Percentiles rank a stretch among this genome's conserved stretches.
These are phyloP conservation scores for Schizochytrium sp. DNA, from an alignment of 108 stramenopile genomes.

Conservation along the genomic window DNA sequence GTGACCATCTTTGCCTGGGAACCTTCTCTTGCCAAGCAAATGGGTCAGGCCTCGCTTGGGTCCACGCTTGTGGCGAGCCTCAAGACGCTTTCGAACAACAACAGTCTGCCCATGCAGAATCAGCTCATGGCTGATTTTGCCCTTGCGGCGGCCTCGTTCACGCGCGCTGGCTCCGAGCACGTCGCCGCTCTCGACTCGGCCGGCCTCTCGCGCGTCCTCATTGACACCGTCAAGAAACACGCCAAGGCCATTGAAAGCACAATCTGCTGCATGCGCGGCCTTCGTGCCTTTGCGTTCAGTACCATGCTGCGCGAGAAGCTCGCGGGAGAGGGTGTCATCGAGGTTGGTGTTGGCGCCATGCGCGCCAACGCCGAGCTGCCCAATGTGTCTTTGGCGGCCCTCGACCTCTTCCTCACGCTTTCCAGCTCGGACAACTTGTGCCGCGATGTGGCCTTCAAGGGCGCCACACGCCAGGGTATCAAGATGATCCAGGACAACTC, in stretches of 20 bases:
- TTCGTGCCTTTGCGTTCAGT: neutral
- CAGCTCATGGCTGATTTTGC: neutral
- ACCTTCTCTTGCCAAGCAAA: neutral
- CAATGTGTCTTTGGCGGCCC: neutral
- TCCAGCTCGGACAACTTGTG: conserved; percentile 16
- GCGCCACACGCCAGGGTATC: conserved; percentile 19
- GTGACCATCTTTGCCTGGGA: neutral
- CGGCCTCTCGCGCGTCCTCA: neutral
- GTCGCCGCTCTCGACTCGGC: neutral
- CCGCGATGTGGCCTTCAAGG: conserved; percentile 19
- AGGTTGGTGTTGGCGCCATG: neutral
- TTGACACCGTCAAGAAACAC: neutral
- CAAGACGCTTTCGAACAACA: neutral
- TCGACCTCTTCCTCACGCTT: conserved; percentile 15
- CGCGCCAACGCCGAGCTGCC: conserved; percentile 7
- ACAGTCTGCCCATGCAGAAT: neutral
- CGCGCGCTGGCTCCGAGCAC: neutral
- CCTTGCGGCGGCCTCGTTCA: neutral
- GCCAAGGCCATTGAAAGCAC: neutral
- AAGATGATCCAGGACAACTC: neutral
- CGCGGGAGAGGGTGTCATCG: neutral
- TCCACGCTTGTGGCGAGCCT: neutral
- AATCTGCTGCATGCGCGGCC: neutral
- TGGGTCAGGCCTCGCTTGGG: neutral
- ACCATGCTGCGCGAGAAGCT: neutral